Conservation (phyloP, 192 early-diverging fungal species). For the Linnemannia exigua region DNA sequence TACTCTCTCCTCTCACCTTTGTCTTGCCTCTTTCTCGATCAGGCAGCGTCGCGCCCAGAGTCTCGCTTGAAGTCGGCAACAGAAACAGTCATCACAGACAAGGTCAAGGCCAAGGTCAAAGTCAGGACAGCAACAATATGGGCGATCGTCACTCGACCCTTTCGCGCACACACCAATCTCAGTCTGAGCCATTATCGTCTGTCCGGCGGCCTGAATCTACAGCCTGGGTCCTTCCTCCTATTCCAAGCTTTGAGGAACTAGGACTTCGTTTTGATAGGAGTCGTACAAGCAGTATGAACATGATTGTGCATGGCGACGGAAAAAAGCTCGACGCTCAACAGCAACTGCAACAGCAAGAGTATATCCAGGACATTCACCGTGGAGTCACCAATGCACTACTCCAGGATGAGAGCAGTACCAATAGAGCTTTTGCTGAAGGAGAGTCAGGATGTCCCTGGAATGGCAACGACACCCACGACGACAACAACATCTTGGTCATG, state of each 20-base stretch:
- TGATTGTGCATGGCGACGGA: background rate
- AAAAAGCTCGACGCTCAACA: background rate
- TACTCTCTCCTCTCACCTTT: background rate
- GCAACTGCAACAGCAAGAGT: background rate
- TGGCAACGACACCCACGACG: background rate
- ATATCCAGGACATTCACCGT: background rate
- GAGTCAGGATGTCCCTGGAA: background rate
- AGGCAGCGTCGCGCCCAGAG: background rate
- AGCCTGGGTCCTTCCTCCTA: constrained; percentile 41
- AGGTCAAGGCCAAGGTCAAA: background rate
- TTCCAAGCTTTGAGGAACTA: constrained; percentile 33
- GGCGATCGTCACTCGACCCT: constrained; percentile 4
- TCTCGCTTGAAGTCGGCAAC: background rate
- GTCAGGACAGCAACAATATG: background rate
- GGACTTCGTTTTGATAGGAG: constrained; percentile 28
- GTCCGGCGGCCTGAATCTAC: background rate
- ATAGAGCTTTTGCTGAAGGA: background rate
- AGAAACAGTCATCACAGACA: background rate
- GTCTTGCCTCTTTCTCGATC: background rate
- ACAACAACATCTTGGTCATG: background rate
- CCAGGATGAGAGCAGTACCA: background rate
- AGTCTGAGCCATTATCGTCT: background rate
- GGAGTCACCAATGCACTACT: background rate
- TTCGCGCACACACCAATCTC: background rate
- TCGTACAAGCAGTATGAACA: constrained; percentile 12